These are phyloP conservation scores for Xylogone sp. DNA, from an alignment of 2,329 filamentous ascomycete species.

Conservation along the genomic window DNA sequence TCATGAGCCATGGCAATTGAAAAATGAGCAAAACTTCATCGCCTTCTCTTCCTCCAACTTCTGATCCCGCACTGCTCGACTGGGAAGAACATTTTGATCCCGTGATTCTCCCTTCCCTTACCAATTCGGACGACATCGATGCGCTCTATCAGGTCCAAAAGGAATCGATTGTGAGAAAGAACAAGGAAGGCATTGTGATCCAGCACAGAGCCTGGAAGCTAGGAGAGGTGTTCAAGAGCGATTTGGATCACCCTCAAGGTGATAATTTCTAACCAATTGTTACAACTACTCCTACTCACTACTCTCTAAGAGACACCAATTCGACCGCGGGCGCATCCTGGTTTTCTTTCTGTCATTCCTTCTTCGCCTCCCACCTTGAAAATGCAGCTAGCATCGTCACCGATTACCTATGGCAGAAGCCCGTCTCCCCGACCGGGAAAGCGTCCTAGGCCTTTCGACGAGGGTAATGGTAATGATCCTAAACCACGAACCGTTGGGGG, in stretches of 20 bases:
- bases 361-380: conserved; percentile 34
- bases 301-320: conserved; percentile 17
- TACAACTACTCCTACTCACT: conserved; percentile 7
- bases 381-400: conserved; percentile 60
- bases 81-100: conserved; percentile 13
- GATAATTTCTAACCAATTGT: background rate
- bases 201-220: conserved; percentile 46
- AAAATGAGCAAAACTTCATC: conserved; percentile 12
- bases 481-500: conserved; percentile 36
- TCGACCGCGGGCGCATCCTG: conserved; percentile 9
- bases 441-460: conserved; percentile 31
- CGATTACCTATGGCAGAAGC: conserved; percentile 36
- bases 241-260: conserved; percentile 35
- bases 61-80: conserved; percentile 19
- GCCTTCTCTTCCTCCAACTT: conserved; percentile 18
- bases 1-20: background rate
- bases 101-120: conserved; percentile 10
- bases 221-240: conserved; percentile 44
- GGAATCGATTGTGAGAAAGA: conserved; percentile 38
- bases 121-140: conserved; percentile 43
- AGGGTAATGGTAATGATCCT: conserved; percentile 23
- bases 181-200: conserved; percentile 41
- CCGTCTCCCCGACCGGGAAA: conserved; percentile 30
- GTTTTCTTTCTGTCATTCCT: conserved; percentile 4
- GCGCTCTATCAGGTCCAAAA: conserved; percentile 35